Evolutionary conservation across 805 yeast species (phyloP), one percentile per base, ranked within the genome.

Genomic region (Candida insectalens): DNA sequence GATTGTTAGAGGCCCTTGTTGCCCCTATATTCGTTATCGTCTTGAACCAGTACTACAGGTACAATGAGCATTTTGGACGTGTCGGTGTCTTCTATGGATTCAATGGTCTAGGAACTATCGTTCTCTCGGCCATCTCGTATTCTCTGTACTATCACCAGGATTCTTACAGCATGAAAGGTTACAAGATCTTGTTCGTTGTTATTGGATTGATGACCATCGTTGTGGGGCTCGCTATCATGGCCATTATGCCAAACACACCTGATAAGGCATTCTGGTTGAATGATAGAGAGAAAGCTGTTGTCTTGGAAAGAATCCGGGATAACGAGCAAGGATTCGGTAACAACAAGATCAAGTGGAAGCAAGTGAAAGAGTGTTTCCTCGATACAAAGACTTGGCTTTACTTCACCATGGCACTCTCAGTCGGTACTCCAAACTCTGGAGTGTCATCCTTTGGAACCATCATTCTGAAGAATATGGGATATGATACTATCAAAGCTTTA

Each of bases 21-120:
- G 63, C 73, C 4, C 81, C 83, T 3, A 69, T 75, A 2, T 69
- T 69, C 50, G 66, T 72, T 26, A 59, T 71, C 17, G 49, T 75
- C 25, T 74, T 77, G 6, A 49, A 70, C 22, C 77, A 71, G 45
- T 76, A 72, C 64, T 77, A 73, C 61, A 68, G 59, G 37, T 58
- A 63, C 37, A 59, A 60, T 13, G 72, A 68, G 39, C 71, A 65
- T 8, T 9, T 12, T 15, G 17, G 19, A 9, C 16, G 16, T n/a
- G 12, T 17, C 6, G 26, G 27, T 16, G 12, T 30, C 19, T 19
- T 19, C 23, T 14, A 12, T 15, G 13, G n/a, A 12, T 22, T 13
- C 8, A 63, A 61, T 36, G 71, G 71, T 23, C 36, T 72, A 6
- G 43, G 45, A 42, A 30, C 42, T 12, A 30, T 30, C 19, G 10